phyloP scores from a whole-genome alignment of 805 yeast genomes.

The Debaryomyces tyrocola region DNA sequence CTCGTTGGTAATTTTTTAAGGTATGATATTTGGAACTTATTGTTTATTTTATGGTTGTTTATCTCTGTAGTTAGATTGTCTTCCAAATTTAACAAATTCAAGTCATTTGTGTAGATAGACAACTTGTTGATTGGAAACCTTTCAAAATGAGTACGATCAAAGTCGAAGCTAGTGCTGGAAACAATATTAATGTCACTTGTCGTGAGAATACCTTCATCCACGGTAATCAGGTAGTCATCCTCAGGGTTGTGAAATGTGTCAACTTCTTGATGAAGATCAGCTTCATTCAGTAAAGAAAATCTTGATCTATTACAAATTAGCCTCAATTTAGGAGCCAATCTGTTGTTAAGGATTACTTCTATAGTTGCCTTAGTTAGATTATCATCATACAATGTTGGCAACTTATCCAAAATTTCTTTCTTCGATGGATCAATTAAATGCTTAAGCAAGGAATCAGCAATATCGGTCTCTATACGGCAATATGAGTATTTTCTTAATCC shows the following conservation, averaged over 20 bases:
- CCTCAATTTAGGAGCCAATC: slow-evolving; percentile 29
- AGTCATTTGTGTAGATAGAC: slow-evolving; percentile 36
- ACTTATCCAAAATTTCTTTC: background rate
- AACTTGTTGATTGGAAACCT: slow-evolving; percentile 36
- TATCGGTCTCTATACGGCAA: slow-evolving; percentile 35
- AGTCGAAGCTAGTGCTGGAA: slow-evolving; percentile 10
- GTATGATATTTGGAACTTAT: slow-evolving; percentile 20
- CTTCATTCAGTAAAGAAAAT: slow-evolving; percentile 27
- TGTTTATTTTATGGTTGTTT: slow-evolving; percentile 22
- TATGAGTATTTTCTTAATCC: slow-evolving; percentile 42
- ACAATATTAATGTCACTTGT: slow-evolving; percentile 19
- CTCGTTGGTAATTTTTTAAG: slow-evolving; percentile 32
- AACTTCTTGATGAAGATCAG: slow-evolving; percentile 14
- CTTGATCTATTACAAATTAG: slow-evolving; percentile 28
- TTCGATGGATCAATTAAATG: slow-evolving; percentile 18
- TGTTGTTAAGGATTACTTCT: slow-evolving; percentile 26
- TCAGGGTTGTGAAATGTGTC: slow-evolving; percentile 13
- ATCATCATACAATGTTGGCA: background rate
- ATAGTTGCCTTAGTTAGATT: slow-evolving; percentile 28
- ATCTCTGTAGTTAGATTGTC: slow-evolving; percentile 26
- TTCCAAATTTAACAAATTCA: slow-evolving; percentile 36
- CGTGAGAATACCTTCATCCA: slow-evolving; percentile 34
- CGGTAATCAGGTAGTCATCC: slow-evolving; percentile 33
- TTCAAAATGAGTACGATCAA: slow-evolving; percentile 16
- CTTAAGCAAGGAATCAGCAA: slow-evolving; percentile 19